Conservation (phyloP, 2,329 filamentous ascomycete genomes). For the Aspergillus neoniger region DNA sequence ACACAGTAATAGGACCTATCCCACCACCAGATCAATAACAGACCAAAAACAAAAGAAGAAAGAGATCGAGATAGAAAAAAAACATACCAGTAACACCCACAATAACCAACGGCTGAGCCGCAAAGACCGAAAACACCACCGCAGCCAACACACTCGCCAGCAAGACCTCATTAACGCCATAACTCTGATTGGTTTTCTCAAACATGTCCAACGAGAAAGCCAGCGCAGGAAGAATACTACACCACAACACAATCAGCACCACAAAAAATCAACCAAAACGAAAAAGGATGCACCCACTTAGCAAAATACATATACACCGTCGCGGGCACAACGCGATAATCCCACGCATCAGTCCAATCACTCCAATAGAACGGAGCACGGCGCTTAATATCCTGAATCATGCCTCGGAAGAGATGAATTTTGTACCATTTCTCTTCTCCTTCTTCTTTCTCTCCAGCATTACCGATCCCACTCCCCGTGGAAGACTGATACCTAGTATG, state of each 20-base stretch:
- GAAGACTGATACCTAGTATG: too few relatives aligned
- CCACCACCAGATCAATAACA: background rate
- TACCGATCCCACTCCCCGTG: too few relatives aligned
- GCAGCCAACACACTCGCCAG: conserved; percentile 79
- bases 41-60: too few relatives aligned
- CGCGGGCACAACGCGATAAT: conserved; percentile 83
- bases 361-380: conserved; percentile 75
- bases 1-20: conserved; percentile 81
- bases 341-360: conserved; percentile 86
- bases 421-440: conserved; percentile 66
- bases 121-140: conserved; percentile 76
- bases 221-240: conserved; percentile 78
- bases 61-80: background rate
- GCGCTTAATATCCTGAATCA: conserved; percentile 74
- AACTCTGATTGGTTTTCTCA: conserved; percentile 78
- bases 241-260: background rate
- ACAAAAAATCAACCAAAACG: too few relatives aligned
- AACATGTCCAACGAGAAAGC: conserved; percentile 95
- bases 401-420: conserved; percentile 73
- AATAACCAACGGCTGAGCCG: conserved; percentile 84
- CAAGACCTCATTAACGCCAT: conserved; percentile 90
- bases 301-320: conserved; percentile 96
- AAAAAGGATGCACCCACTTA: conserved; percentile 60
- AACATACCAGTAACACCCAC: conserved; percentile 75
- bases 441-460: background rate